Percentiles rank a stretch among this genome's conserved stretches.
Conservation (phyloP, 768 basidiomycete species). For the Psilocybe azurescens region DNA sequence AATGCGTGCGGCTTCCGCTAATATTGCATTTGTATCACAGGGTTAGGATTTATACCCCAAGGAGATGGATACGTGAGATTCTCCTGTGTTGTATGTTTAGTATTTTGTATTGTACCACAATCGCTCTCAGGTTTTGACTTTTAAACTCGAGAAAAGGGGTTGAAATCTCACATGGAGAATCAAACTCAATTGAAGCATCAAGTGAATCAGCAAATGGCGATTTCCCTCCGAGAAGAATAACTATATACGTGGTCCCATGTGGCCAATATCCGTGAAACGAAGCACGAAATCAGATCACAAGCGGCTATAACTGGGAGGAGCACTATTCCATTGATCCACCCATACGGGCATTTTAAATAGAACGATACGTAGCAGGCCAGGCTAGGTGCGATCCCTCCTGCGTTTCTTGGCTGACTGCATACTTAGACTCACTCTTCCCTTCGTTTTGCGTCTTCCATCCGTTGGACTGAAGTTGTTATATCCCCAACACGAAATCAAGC, state of each 20-base stretch:
- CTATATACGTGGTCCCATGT: not conserved
- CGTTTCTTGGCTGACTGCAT: not conserved
- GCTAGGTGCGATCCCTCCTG: not conserved
- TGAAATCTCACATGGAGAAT: not conserved
- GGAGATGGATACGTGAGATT: not conserved
- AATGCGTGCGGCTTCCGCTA: not conserved
- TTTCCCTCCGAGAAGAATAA: too few relatives aligned
- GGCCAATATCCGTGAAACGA: not conserved
- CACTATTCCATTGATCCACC: not conserved
- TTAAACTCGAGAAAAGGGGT: too few relatives aligned
- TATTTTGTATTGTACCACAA: not conserved
- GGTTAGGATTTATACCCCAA: not conserved
- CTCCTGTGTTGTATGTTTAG: not conserved
- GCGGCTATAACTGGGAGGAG: constrained; percentile 1
- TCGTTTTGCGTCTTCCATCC: not conserved
- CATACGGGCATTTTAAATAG: not conserved
- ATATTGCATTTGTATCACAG: not conserved
- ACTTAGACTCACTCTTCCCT: not conserved
- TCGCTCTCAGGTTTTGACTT: not conserved
- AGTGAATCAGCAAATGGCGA: not conserved
- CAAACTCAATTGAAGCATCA: not conserved
- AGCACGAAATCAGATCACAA: not conserved
- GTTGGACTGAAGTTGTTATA: not conserved
- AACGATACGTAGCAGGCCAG: not conserved
- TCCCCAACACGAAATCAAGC: not conserved